Percentiles rank a stretch among this genome's conserved stretches.
phyloP scores from a whole-genome alignment of 129 eudicot species.

The Helichrysum umbraculigerum region DNA sequence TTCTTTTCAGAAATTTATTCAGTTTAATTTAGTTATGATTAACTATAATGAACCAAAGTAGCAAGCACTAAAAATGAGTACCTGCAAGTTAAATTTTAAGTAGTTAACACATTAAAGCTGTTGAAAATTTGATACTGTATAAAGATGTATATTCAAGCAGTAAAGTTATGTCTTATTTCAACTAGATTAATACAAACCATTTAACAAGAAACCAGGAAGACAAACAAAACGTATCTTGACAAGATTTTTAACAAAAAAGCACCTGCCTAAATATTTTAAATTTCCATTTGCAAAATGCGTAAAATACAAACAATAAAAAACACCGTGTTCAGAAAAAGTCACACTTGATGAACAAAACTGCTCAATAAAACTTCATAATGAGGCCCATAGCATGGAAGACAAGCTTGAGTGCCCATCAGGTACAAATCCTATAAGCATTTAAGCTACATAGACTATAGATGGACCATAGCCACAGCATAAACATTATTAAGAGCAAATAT shows the following conservation, averaged over 20 bases:
- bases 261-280: background rate
- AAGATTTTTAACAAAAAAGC: background rate
- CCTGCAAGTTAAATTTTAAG: background rate
- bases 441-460: background rate
- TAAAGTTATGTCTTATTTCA: too few species aligned
- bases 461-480: background rate
- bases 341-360: too few species aligned
- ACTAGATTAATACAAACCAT: background rate
- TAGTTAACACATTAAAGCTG: too few species aligned
- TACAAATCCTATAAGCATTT: constrained; percentile 6
- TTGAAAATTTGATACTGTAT: too few species aligned
- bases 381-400: too few species aligned
- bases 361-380: too few species aligned
- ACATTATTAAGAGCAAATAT: constrained; percentile 4
- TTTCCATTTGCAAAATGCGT: too few species aligned
- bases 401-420: background rate
- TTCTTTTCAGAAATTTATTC: background rate
- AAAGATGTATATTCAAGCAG: too few species aligned
- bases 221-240: background rate
- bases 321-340: too few species aligned
- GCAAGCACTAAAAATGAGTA: background rate
- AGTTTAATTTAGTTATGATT: background rate
- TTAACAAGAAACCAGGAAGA: background rate
- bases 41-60: background rate
- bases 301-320: too few species aligned